A percentile compares a stretch with the other conserved stretches of the same genome.
Evolutionary conservation across 208 protist species (phyloP).

Genomic region (Trypanosoma lewisi): DNA sequence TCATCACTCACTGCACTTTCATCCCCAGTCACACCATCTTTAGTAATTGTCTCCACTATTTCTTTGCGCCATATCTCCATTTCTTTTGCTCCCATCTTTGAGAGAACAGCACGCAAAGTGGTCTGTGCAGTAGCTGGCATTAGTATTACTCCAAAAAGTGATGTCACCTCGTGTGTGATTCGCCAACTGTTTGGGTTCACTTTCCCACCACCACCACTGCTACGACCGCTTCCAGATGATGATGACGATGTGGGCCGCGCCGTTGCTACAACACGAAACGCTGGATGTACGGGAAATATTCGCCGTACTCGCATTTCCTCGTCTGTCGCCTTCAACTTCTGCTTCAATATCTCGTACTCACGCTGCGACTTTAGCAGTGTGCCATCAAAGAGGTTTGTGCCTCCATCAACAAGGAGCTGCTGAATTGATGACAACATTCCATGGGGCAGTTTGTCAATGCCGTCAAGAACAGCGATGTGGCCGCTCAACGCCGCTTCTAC

Average conservation of each 20-base stretch:
- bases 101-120: constrained; percentile 45
- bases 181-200: constrained; percentile 35
- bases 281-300: constrained; percentile 86
- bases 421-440: constrained; percentile 81
- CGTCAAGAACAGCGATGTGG: constrained; percentile 89
- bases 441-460: constrained; percentile 83
- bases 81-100: constrained; percentile 46
- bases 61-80: constrained; percentile 13
- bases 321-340: constrained; percentile 36
- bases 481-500: constrained; percentile 85
- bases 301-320: constrained; percentile 46
- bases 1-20: constrained; percentile 7
- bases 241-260: constrained; percentile 49
- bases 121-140: constrained; percentile 56
- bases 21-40: not conserved
- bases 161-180: constrained; percentile 81
- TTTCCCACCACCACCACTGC: constrained; percentile 18
- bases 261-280: constrained; percentile 89
- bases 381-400: constrained; percentile 78
- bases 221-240: constrained; percentile 13
- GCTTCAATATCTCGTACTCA: constrained; percentile 65
- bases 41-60: too few species aligned
- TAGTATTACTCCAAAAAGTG: constrained; percentile 85
- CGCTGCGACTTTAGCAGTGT: constrained; percentile 68
- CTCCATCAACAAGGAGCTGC: constrained; percentile 80